A percentile compares a stretch with the other conserved stretches of the same genome.
These are phyloP conservation scores for Phylloporus sp. DNA, from an alignment of 768 basidiomycete genomes.

Conservation along the genomic window DNA sequence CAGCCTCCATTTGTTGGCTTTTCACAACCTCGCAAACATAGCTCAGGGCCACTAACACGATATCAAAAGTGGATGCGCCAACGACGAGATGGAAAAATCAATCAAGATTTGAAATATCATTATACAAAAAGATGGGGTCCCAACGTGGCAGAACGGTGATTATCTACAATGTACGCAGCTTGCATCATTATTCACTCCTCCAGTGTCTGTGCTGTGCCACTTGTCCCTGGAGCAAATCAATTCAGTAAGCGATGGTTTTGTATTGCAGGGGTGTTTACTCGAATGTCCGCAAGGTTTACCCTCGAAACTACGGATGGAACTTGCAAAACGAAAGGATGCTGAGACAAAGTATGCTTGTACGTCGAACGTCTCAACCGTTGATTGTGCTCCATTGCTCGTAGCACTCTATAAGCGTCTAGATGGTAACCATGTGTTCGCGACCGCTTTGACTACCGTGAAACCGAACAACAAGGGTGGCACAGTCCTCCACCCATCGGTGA, in stretches of 20 bases:
- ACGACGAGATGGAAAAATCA: conserved; percentile 10
- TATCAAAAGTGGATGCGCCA: conserved; percentile 43
- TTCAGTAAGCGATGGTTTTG: conserved; percentile 34
- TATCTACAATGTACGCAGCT: neutral
- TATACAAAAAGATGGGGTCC: conserved; percentile 45
- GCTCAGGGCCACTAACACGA: conserved; percentile 38
- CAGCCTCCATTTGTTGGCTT: conserved; percentile 42
- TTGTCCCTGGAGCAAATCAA: conserved; percentile 49
- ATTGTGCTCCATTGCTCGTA: conserved; percentile 21
- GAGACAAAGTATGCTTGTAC: conserved; percentile 28
- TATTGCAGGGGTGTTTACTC: neutral
- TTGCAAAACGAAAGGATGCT: conserved; percentile 26
- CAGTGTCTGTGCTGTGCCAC: conserved; percentile 54
- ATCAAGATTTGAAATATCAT: conserved; percentile 47
- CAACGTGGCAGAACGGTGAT: conserved; percentile 51
- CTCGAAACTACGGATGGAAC: conserved; percentile 34
- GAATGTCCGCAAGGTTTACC: conserved; percentile 39
- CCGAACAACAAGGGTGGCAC: conserved; percentile 49
- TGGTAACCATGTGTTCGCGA: conserved; percentile 51
- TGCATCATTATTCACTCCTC: neutral
- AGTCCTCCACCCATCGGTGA: conserved; percentile 46
- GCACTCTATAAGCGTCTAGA: conserved; percentile 58
- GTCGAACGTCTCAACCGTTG: neutral
- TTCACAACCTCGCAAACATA: conserved; percentile 40
- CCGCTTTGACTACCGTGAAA: conserved; percentile 53